Conservation (phyloP, 2,329 filamentous ascomycete genomes). For the Ceratocystis alfenasii region DNA sequence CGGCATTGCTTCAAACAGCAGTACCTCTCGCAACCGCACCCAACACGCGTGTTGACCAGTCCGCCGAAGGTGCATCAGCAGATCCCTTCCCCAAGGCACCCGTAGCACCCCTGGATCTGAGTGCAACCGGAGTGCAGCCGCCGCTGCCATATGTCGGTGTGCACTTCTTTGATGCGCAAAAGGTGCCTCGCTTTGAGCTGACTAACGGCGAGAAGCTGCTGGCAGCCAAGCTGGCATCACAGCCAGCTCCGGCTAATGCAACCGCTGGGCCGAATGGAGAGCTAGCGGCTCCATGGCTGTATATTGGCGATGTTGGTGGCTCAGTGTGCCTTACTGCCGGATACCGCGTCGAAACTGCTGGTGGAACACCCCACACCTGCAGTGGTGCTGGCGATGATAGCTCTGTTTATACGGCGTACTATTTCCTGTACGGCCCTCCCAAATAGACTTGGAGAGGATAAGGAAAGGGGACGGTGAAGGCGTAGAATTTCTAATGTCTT, state of each 20-base stretch:
- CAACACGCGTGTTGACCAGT: constrained; percentile 27
- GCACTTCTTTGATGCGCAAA: constrained; percentile 51
- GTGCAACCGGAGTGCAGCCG: constrained; percentile 27
- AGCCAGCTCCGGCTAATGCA: constrained; percentile 25
- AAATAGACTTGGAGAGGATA: not conserved
- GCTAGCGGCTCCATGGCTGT: constrained; percentile 18
- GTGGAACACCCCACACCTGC: constrained; percentile 24
- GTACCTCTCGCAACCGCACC: constrained; percentile 39
- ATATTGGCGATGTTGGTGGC: constrained; percentile 17
- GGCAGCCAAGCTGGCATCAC: constrained; percentile 37
- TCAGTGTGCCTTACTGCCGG: constrained; percentile 10
- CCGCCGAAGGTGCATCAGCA: constrained; percentile 34
- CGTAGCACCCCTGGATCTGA: constrained; percentile 31
- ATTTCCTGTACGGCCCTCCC: constrained; percentile 43
- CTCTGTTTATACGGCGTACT: constrained; percentile 44
- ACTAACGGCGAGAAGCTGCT: constrained; percentile 32
- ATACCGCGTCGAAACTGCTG: constrained; percentile 22
- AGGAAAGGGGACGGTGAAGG: not conserved
- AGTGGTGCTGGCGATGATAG: constrained; percentile 30
- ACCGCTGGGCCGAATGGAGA: constrained; percentile 13
- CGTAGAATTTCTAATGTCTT: not conserved
- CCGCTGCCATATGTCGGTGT: constrained; percentile 42
- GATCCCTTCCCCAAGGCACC: constrained; percentile 36
- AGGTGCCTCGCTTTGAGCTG: constrained; percentile 50
- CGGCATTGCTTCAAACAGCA: constrained; percentile 32